Base-by-base conservation (phyloP, 2,329 filamentous ascomycete genomes). In the Calonectria naviculata region DNA sequence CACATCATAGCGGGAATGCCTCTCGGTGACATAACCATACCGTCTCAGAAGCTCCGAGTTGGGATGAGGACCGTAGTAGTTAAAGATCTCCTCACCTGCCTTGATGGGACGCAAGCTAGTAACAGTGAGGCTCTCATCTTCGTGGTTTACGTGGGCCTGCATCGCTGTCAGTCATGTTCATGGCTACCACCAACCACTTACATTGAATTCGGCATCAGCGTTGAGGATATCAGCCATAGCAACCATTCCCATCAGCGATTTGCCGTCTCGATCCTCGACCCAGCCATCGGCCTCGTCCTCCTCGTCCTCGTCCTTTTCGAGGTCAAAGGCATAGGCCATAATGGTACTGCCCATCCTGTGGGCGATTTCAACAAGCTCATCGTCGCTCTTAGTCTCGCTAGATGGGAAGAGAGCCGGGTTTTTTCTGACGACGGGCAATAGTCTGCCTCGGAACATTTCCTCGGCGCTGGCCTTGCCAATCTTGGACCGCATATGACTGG, bases 271-370 rank as follows among this genome's bases (percentile, higher is more conserved):
- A 67, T 93, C 91, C 68, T 92, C 91, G 1, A 93, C 87, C 85
- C 92, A 93, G 49, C 90, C 91, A 28, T 91, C 91, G 8, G 89
- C 85, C 15, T 91, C 89, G 2, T 92, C 89, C 19, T 91, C 89
- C 26, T 91, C 88, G 0, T 90, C 86, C 5, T 91, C 89, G 0
- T 87, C 84, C 9, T 86, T 86, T 58, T 90, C 89, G 8, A 97
- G 89, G 75, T 98, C 95, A 80, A 98, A 98, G 0, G 95, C 95
- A 80, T 97, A 98, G 0, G 95, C 93, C 95, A 98, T 97, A 75
- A 98, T 96, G 19, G 93, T 91, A 71, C 93, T 95, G 1, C 94
- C 95, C 92, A 97, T 95, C 10, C 91, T 88, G 80, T 97, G 95
- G 64, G 93, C 93, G 21, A 91, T 79, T 9, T 75, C 72, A 2